Base-by-base conservation (phyloP, 169 alveolate species). In the Plasmodium vinckei region DNA sequence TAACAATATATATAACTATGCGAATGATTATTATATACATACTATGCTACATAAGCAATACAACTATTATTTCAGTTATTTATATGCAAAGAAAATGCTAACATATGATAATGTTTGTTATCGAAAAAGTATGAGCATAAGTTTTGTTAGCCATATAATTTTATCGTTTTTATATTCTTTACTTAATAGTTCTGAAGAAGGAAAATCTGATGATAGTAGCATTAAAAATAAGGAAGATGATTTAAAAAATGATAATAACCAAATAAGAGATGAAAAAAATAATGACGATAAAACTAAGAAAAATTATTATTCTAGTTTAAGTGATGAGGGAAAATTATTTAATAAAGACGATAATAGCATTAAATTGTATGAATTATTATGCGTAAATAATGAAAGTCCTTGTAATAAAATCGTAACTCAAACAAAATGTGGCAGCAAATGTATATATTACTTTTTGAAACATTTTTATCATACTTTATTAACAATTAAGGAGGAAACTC, bases 1-100 rank as follows among this genome's bases (percentile, higher is more conserved):
- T 60, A 86, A 70, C 39, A 70, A 70, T 86, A 13, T 86, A 64
- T 86, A 69, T 53, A 86, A 57, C 23, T 86, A 69, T 86, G 73
- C 91, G 6, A 86, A 86, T 86, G 87, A 86, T 86, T 70, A 86
- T 70, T 86, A 86, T 69, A 86, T 86, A 15, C 91, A 86, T 73
- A 86, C 91, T 19, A 57, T 70, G 65, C 39, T 86, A 17, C 91
- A 86, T 65, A 86, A 86, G 19, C 91, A 86, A 27, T 86, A 86
- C 57, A 86, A 86, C 49, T 86, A 86, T 56, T 86, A 86, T 44
- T 86, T 86, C 57, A 86, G 91, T 73, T 86, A 70, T 53, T 60
- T 86, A 56, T 86, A 57, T 65, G 91, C 91, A 44, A 86, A 86
- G 46, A 86, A 86, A 86, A 69, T 86, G 87, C 33, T 86, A 59